Conservation (phyloP, 1,139 yeast species). For the Nakaseomyces glabratus region DNA sequence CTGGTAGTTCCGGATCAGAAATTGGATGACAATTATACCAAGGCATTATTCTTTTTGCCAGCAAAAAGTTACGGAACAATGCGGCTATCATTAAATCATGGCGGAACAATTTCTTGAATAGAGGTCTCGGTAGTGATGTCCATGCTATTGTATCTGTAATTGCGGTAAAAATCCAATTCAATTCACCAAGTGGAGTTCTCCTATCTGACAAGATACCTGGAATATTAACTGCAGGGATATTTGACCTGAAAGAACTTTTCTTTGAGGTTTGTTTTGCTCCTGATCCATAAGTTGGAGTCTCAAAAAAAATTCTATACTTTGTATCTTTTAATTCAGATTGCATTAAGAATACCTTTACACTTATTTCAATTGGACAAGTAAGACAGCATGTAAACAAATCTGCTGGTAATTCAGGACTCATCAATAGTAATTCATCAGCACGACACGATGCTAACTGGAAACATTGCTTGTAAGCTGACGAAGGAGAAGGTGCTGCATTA, state of each 20-base stretch:
- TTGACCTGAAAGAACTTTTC: constrained; percentile 23
- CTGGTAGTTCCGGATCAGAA: constrained; percentile 89
- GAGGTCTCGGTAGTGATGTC: constrained; percentile 81
- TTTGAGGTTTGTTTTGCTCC: constrained; percentile 15
- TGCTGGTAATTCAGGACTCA: constrained; percentile 94
- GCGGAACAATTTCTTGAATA: constrained; percentile 82
- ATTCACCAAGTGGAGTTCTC: constrained; percentile 90
- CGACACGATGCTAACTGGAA: constrained; percentile 91
- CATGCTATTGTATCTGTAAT: constrained; percentile 97
- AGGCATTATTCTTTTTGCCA: constrained; percentile 93
- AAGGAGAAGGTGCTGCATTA: constrained; percentile 50
- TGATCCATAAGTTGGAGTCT: constrained; percentile 21
- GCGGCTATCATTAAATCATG: constrained; percentile 98
- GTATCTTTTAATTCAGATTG: constrained; percentile 63
- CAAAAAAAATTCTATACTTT: constrained; percentile 46
- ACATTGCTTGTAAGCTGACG: constrained; percentile 60
- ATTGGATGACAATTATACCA: constrained; percentile 89
- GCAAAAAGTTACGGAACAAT: constrained; percentile 76
- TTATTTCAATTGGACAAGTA: constrained; percentile 91
- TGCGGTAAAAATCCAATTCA: constrained; percentile 97
- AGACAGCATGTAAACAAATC: constrained; percentile 91
- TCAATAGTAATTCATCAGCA: constrained; percentile 76
- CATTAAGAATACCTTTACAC: constrained; percentile 85
- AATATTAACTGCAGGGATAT: constrained; percentile 48
- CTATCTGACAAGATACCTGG: constrained; percentile 92